These are phyloP conservation scores for Castanopsis chinensis DNA, from an alignment of 306 rosid genomes.

Conservation along the genomic window DNA sequence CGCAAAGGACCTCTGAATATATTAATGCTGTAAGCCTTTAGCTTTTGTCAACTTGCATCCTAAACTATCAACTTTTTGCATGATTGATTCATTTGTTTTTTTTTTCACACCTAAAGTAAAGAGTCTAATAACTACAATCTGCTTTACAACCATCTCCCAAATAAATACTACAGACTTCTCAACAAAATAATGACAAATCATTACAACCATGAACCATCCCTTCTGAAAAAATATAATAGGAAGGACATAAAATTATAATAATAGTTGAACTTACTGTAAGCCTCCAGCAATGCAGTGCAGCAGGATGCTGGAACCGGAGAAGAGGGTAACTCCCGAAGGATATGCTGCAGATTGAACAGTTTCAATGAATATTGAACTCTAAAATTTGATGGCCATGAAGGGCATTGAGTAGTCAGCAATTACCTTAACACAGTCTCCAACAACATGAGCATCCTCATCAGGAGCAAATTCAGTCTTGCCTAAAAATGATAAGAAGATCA, in stretches of 20 bases:
- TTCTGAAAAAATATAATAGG: conserved; percentile 12
- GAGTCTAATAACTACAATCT: neutral
- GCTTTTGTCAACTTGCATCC: neutral
- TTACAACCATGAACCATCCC: conserved; percentile 5
- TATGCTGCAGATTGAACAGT: conserved; percentile 67
- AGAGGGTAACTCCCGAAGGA: conserved; percentile 93
- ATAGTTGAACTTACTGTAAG: conserved; percentile 72
- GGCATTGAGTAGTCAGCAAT: conserved; percentile 6
- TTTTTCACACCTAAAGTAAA: too few species aligned
- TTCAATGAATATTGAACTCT: neutral
- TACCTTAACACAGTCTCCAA: conserved; percentile 99
- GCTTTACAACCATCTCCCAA: neutral
- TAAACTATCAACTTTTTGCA: neutral
- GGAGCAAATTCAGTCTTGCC: conserved; percentile 87
- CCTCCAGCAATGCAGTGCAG: conserved; percentile 96
- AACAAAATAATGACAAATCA: neutral
- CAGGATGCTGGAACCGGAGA: conserved; percentile 99
- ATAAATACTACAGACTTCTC: neutral
- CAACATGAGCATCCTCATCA: conserved; percentile 96
- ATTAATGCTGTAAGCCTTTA: neutral
- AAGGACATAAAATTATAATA: too few species aligned
- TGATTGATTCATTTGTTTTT: neutral
- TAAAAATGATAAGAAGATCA: conserved; percentile 29
- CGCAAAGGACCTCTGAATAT: neutral
- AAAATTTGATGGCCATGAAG: neutral